Percentiles rank a stretch among this genome's conserved stretches.
These are phyloP conservation scores for Berberis thunbergii DNA, from an alignment of 164 flowering plant genomes.

Conservation along the genomic window DNA sequence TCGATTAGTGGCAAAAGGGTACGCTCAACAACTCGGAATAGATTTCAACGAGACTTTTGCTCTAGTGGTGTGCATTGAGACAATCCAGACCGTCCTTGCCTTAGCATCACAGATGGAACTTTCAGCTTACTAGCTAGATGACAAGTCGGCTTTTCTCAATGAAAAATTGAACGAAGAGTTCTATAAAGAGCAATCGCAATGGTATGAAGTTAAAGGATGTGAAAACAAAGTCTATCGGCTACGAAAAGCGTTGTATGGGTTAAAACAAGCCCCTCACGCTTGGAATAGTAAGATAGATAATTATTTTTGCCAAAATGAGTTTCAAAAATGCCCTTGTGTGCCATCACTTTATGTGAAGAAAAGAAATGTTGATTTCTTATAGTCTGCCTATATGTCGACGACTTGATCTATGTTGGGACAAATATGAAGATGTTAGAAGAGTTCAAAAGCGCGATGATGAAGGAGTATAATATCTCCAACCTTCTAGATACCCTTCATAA, in stretches of 20 bases:
- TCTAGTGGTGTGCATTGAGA: neutral
- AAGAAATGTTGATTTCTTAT: neutral
- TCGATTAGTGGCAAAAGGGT: neutral
- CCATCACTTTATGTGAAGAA: constrained; percentile 2
- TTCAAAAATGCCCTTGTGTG: neutral
- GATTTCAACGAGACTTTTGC: constrained; percentile 1
- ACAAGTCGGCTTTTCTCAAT: neutral
- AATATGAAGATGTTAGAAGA: neutral
- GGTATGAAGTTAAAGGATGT: neutral
- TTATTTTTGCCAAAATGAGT: constrained; percentile 4
- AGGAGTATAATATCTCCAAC: constrained; percentile 9
- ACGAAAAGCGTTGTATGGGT: constrained; percentile 1
- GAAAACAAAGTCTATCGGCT: constrained; percentile 5
- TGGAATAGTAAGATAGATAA: constrained; percentile 10
- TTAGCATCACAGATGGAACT: neutral
- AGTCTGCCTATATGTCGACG: constrained; percentile 5
- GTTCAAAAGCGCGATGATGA: constrained; percentile 6
- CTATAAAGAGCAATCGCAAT: neutral
- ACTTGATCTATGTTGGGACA: constrained; percentile 1
- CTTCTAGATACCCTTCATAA: neutral
- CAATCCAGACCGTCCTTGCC: neutral
- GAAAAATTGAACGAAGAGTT: neutral
- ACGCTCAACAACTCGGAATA: neutral
- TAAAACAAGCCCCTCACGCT: constrained; percentile 5
- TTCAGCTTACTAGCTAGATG: neutral